phyloP scores from a whole-genome alignment of 768 basidiomycete species.

The Amanita pallidorosea region DNA sequence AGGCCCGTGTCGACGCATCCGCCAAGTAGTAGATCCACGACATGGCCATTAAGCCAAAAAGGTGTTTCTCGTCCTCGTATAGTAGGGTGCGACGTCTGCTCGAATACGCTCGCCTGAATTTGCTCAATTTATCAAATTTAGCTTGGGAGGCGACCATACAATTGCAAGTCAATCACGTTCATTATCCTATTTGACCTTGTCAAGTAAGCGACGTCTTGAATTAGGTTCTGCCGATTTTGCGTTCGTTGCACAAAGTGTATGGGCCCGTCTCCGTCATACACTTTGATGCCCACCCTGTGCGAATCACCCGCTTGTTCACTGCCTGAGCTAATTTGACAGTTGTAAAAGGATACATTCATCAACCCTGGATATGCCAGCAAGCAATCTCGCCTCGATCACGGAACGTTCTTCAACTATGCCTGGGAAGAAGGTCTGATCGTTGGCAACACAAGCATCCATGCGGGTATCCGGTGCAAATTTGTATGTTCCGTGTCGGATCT shows the following conservation, averaged over 20 bases:
- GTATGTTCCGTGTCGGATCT: conserved; percentile 10
- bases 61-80: too few relatives aligned
- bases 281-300: too few relatives aligned
- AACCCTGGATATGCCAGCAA: conserved; percentile 52
- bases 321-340: conserved; percentile 71
- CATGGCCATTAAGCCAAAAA: too few relatives aligned
- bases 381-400: conserved; percentile 45
- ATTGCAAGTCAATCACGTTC: too few relatives aligned
- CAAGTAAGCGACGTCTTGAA: too few relatives aligned
- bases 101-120: conserved; percentile 21
- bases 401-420: conserved; percentile 73
- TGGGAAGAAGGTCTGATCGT: conserved; percentile 65
- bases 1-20: conserved; percentile 10
- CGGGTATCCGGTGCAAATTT: conserved; percentile 76
- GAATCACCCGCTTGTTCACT: conserved; percentile 18
- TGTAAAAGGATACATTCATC: conserved; percentile 5
- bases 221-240: conserved; percentile 37
- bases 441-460: conserved; percentile 66
- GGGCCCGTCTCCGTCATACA: conserved; percentile 31
- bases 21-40: conserved; percentile 25
- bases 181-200: too few relatives aligned
- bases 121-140: too few relatives aligned
- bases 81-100: conserved; percentile 14
- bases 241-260: conserved; percentile 68
- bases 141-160: too few relatives aligned